A percentile compares a stretch with the other conserved stretches of the same genome.
Conservation (phyloP, 1,284 basidiomycete species). For the Ustilago vetiveriae region DNA sequence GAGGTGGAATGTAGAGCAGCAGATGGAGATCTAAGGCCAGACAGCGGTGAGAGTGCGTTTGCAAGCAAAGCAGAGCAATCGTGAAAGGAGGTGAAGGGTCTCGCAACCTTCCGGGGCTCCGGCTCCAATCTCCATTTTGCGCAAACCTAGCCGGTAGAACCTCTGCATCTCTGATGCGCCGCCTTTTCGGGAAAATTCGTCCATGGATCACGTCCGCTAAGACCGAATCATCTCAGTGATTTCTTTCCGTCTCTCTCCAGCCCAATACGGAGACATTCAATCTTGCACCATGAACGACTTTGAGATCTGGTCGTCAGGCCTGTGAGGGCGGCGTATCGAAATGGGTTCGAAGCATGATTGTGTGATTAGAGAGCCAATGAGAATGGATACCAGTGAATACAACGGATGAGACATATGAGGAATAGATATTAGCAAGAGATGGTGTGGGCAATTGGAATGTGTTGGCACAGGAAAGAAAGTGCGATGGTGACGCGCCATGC, state of each 20-base stretch:
- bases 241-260: not conserved
- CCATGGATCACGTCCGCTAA: too few relatives aligned
- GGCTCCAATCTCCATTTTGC: not conserved
- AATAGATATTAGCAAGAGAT: slow-evolving; percentile 36
- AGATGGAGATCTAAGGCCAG: too few relatives aligned
- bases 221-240: slow-evolving; percentile 7
- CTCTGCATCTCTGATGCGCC: too few relatives aligned
- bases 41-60: too few relatives aligned
- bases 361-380: slow-evolving; percentile 38
- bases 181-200: too few relatives aligned
- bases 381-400: slow-evolving; percentile 1
- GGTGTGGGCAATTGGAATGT: too few relatives aligned
- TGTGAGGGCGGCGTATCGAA: not conserved
- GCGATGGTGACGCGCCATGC: not conserved
- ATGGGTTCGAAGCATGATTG: not conserved
- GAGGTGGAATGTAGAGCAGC: too few relatives aligned
- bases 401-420: slow-evolving; percentile 2
- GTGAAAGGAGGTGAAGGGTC: not conserved
- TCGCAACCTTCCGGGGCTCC: not conserved
- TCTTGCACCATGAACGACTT: too few relatives aligned
- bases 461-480: too few relatives aligned
- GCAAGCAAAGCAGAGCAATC: not conserved
- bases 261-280: not conserved
- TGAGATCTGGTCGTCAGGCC: too few relatives aligned
- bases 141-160: not conserved